Base-by-base conservation (phyloP, 192 early-diverging fungal genomes). In the Umbelopsis ramanniana region DNA sequence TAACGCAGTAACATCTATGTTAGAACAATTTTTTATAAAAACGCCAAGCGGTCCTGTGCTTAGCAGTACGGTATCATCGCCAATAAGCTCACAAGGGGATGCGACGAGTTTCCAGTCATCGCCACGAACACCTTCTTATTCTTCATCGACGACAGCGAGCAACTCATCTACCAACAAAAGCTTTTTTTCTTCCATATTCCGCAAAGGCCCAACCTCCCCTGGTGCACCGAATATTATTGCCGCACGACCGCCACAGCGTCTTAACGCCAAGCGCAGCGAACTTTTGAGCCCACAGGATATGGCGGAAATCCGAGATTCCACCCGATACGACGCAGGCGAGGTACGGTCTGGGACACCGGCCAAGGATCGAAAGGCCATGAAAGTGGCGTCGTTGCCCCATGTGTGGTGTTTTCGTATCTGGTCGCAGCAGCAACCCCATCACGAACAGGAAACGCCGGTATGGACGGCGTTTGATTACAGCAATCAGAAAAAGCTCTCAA, bases 381-480 rank as follows among this genome's bases (percentile, higher is more conserved):
- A 63, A 17, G 10, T 63, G n/a, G 57, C 57, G 0, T 29, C 57
- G 0, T 37, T 63, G 29, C 17, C 57, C 6, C 24, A 63, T 0
- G 57, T 63, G 33, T 63, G 57, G 57, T 63, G 57, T 37, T 63
- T 63, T 8, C 57, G 57, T 38, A 63, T 63, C 8, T 33, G 17
- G 29, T 37, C 57, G 0, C 57, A 33, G 55, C 55, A 60, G 29
- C 55, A 63, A n/a, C 54, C 54, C 15, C 24, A 63, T 0, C 24
- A 37, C 3, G 26, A 37, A n/a, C 6, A 35, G 26, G 57, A 63
- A 19, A 29, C 33, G 4, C 57, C 57, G 0, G 57, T 63, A 0
- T 63, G 57, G 57, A 63, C 57, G 35, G 57, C 57, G 14, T 63
- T 63, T 35, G 57, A 63, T 63, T 63, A 63, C 33, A 63, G 17